Conservation (phyloP, 148 eudicot genomes). For the Pouteria glomerata region DNA sequence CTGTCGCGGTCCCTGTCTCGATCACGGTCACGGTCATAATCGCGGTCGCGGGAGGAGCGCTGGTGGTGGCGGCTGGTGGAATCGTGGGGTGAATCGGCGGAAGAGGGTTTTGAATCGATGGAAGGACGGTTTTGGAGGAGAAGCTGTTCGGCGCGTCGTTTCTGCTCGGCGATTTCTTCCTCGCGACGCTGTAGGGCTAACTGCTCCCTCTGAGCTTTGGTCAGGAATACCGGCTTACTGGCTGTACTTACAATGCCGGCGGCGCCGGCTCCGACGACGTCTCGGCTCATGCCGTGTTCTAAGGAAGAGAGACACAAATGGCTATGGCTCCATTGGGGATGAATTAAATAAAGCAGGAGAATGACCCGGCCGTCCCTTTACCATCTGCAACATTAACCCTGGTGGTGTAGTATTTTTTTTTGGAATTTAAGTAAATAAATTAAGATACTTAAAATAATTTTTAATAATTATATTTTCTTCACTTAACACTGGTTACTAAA, state of each 20-base stretch:
- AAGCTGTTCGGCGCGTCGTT: slow-evolving; percentile 29
- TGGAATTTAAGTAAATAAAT: too few relatives aligned
- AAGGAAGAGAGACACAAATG: too few relatives aligned
- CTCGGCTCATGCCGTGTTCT: background rate
- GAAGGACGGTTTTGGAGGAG: slow-evolving; percentile 25
- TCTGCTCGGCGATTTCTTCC: slow-evolving; percentile 32
- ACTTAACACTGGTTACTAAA: too few relatives aligned
- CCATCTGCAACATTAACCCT: too few relatives aligned
- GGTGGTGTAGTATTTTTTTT: too few relatives aligned
- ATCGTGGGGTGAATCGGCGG: background rate
- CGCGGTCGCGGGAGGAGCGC: slow-evolving; percentile 16
- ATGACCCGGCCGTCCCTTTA: too few relatives aligned
- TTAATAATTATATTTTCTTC: too few relatives aligned
- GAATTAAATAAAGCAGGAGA: too few relatives aligned
- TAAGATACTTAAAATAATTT: too few relatives aligned
- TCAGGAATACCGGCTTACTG: slow-evolving; percentile 46
- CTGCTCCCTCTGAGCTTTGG: slow-evolving; percentile 48
- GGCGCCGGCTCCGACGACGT: slow-evolving; percentile 15
- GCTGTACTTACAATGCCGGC: slow-evolving; percentile 13
- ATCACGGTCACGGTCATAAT: slow-evolving; percentile 20
- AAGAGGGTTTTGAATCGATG: slow-evolving; percentile 6
- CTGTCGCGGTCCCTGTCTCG: slow-evolving; percentile 19
- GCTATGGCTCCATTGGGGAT: too few relatives aligned
- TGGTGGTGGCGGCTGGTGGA: slow-evolving; percentile 22
- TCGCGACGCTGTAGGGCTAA: slow-evolving; percentile 42